Percentiles rank a stretch among this genome's conserved stretches.
phyloP scores from a whole-genome alignment of 108 stramenopile species.

The Mediolabrus comicus region DNA sequence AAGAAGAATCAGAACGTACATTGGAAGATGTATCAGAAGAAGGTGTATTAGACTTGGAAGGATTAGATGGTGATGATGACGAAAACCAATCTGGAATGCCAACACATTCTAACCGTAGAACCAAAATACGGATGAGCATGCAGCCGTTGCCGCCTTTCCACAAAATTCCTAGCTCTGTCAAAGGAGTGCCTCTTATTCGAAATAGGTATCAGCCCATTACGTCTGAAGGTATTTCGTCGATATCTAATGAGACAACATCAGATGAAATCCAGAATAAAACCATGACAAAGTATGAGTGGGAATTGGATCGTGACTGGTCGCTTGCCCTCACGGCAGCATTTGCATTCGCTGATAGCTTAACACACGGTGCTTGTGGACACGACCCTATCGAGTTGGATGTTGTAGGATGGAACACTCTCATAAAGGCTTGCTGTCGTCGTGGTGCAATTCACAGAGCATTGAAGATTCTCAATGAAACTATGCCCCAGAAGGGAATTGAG shows the following conservation, averaged over 20 bases:
- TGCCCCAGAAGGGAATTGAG: constrained; percentile 62
- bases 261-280: constrained; percentile 14
- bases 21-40: constrained; percentile 6
- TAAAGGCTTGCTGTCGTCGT: constrained; percentile 80
- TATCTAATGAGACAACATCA: background rate
- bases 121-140: constrained; percentile 56
- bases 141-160: constrained; percentile 70
- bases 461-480: constrained; percentile 68
- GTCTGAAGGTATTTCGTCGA: constrained; percentile 4
- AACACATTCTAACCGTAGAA: constrained; percentile 30
- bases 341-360: constrained; percentile 82
- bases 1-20: background rate
- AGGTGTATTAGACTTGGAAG: constrained; percentile 12
- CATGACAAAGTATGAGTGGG: constrained; percentile 66
- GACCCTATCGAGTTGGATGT: constrained; percentile 70
- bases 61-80: constrained; percentile 4
- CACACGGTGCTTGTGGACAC: constrained; percentile 89
- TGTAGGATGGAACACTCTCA: constrained; percentile 63
- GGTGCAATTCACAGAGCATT: constrained; percentile 84
- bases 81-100: constrained; percentile 8
- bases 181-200: constrained; percentile 53
- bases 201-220: constrained; percentile 29
- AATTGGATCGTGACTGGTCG: constrained; percentile 72
- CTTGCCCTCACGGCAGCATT: constrained; percentile 74
- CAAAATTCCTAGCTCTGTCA: constrained; percentile 72